These are phyloP conservation scores for Fusarium sp. DNA, from an alignment of 2,329 filamentous ascomycete genomes.

Conservation along the genomic window DNA sequence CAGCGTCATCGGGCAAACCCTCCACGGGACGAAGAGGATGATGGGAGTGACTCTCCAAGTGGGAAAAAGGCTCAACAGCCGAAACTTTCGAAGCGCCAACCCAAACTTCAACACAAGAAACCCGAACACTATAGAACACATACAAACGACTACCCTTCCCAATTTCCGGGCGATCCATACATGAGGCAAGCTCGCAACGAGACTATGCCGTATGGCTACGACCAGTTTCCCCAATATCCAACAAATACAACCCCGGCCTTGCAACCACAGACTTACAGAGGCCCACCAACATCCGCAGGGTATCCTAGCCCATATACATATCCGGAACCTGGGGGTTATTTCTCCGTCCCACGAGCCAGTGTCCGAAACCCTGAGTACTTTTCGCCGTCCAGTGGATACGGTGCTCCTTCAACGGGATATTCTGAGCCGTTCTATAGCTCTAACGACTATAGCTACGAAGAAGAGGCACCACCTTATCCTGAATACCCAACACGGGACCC, in stretches of 20 bases:
- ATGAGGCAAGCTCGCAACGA: background rate
- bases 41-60: background rate
- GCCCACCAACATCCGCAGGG: accelerated
- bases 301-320: background rate
- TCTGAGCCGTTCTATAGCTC: background rate
- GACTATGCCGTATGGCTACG: background rate
- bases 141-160: background rate
- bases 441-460: background rate
- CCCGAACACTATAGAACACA: background rate
- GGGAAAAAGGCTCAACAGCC: background rate
- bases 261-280: background rate
- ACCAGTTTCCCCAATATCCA: background rate
- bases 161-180: background rate
- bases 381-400: background rate
- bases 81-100: background rate
- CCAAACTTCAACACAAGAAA: background rate
- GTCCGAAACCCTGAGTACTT: background rate
- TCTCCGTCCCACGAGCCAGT: background rate
- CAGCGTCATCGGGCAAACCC: background rate
- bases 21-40: background rate
- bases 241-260: background rate
- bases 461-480: background rate
- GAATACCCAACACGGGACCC: background rate
- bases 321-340: background rate
- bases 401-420: background rate